Base-by-base conservation (phyloP, 2,329 filamentous ascomycete species). In the Fusarium verticillioides region DNA sequence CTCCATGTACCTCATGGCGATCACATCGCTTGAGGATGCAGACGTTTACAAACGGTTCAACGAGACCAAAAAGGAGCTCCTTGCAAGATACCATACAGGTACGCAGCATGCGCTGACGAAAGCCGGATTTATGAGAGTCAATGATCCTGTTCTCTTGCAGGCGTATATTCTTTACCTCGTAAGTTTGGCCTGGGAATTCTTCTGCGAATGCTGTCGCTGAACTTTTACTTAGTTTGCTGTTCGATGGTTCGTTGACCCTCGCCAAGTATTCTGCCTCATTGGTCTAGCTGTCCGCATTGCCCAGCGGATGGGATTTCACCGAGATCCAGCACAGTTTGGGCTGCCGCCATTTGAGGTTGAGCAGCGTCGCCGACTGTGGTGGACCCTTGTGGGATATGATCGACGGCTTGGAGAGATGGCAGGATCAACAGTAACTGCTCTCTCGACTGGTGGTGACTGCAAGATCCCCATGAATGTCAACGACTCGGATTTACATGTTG, bases 281-380 rank as follows among this genome's bases (percentile, higher is more conserved):
- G 91, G 90, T 4, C 85, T 93, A 40, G 90, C 90, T 2, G 87
- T 93, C 32, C 90, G 92, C 58, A 89, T 93, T 57, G 92, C 89
- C 16, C 89, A 92, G 75, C 87, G 91, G 8, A 88, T 94, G 82
- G 91, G 91, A 8, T 84, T 94, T n/a, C 90, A 94, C 71, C 87
- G 85, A 43, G 92, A 94, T 77, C 85, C 88, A 4, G 83, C 83
- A 4, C 84, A 88, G 62, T 87, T 87, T 58, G 86, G 80, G 9
- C 75, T 89, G 6, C 83, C 81, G 7, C 87, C 84, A 37, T 93
- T 90, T 60, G 91, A 94, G 75, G 87, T 89, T 7, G 92, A 94
- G 81, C 87, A 93, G 81, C 87, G 92, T n/a, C 88, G 92, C 56
- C 86, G 92, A 42, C 82, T 94, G 4, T 94, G 92, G 92, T 94